Percentiles rank a stretch among this genome's conserved stretches.
phyloP scores from a whole-genome alignment of 2,329 filamentous ascomycete genomes.

The Fusarium tanahbumbuense region DNA sequence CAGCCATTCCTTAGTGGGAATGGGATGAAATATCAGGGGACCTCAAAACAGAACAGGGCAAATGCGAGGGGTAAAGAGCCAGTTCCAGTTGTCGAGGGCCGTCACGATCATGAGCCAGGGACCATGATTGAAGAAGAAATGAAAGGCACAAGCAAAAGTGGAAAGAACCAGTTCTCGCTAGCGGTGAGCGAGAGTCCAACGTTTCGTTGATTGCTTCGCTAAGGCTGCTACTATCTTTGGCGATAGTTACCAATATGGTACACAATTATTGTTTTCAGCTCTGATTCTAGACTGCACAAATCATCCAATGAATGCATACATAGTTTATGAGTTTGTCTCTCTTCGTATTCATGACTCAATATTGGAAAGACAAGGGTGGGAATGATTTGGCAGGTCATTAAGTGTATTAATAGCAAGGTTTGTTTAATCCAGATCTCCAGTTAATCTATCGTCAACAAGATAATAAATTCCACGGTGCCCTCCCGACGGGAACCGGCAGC shows the following conservation, averaged over 20 bases:
- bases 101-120: conserved; percentile 1
- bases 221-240: conserved; percentile 21
- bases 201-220: conserved; percentile 15
- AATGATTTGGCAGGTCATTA: not conserved
- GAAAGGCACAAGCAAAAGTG: conserved; percentile 7
- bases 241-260: not conserved
- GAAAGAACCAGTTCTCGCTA: conserved; percentile 1
- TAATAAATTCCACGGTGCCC: conserved; percentile 9
- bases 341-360: not conserved
- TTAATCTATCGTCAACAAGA: conserved; percentile 28
- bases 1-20: conserved; percentile 2
- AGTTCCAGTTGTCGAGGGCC: conserved; percentile 13
- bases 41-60: not conserved
- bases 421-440: conserved; percentile 17
- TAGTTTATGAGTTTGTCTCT: not conserved
- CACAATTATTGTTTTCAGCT: not conserved
- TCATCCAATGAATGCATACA: not conserved
- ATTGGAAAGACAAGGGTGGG: not conserved
- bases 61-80: conserved; percentile 8
- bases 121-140: conserved; percentile 8
- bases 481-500: conserved; percentile 13
- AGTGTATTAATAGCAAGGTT: conserved; percentile 21
- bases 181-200: conserved; percentile 18
- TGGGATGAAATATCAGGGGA: conserved; percentile 1
- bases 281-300: not conserved